Percentiles rank a stretch among this genome's conserved stretches.
Evolutionary conservation across 768 basidiomycete species (phyloP).

Genomic region (Mycena olivaceomarginata): DNA sequence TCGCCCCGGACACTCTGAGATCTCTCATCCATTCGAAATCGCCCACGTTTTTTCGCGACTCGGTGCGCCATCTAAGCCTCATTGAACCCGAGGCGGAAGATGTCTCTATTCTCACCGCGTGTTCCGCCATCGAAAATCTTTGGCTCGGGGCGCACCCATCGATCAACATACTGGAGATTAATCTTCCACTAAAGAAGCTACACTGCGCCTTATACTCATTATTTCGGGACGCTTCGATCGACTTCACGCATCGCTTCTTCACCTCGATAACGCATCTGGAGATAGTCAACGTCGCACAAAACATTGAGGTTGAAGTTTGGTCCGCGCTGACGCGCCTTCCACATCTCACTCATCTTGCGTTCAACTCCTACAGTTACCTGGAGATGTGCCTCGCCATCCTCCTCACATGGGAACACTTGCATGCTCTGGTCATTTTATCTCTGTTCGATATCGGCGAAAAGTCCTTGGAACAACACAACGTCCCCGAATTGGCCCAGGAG

Average conservation of each 20-base stretch:
- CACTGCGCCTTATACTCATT: not conserved
- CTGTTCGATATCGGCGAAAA: not conserved
- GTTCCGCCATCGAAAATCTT: not conserved
- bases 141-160: not conserved
- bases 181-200: not conserved
- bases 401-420: not conserved
- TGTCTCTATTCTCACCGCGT: not conserved
- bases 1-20: not conserved
- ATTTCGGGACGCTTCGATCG: not conserved
- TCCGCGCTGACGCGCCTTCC: not conserved
- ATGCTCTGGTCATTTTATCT: not conserved
- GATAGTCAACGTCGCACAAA: too few relatives aligned
- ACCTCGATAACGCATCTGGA: not conserved
- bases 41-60: not conserved
- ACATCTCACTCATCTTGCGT: not conserved
- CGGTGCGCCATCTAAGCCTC: not conserved
- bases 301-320: not conserved
- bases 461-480: not conserved
- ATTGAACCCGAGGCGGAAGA: not conserved
- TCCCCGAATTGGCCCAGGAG: not conserved
- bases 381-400: not conserved
- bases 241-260: not conserved
- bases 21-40: not conserved
- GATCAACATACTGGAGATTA: too few relatives aligned
- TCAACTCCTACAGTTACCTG: not conserved